Evolutionary conservation across 768 basidiomycete genomes (phyloP).

Genomic region (Russula abietina): DNA sequence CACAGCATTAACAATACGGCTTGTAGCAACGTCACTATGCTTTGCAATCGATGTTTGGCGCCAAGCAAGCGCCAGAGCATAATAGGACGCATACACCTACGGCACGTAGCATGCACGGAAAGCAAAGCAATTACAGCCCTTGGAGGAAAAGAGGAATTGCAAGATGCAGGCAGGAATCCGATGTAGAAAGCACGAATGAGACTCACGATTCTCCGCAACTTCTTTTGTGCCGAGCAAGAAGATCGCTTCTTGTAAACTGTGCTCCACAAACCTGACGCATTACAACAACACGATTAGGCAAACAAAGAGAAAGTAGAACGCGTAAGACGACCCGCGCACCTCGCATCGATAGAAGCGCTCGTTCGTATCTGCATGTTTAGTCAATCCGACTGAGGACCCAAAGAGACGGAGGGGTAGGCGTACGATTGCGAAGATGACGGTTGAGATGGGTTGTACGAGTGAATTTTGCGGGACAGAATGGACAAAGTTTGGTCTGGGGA

Average conservation of each 20-base stretch:
- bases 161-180: not conserved
- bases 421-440: slow-evolving; percentile 67
- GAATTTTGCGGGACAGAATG: slow-evolving; percentile 65
- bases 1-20: not conserved
- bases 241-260: slow-evolving; percentile 68
- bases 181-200: not conserved
- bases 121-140: not conserved
- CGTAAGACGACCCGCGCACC: slow-evolving; percentile 39
- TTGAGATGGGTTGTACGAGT: slow-evolving; percentile 70
- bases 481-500: slow-evolving; percentile 67
- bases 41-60: not conserved
- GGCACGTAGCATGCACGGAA: not conserved
- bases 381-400: not conserved
- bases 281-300: slow-evolving; percentile 8
- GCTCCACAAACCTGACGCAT: slow-evolving; percentile 51
- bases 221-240: slow-evolving; percentile 65
- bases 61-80: not conserved
- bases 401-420: slow-evolving; percentile 28
- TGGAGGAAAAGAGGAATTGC: not conserved
- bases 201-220: slow-evolving; percentile 66
- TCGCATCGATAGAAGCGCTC: slow-evolving; percentile 60
- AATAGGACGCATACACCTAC: not conserved
- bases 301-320: too few relatives aligned
- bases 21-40: not conserved
- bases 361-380: slow-evolving; percentile 47